Evolutionary conservation across 164 flowering plant genomes (phyloP).

Genomic region (Liquidambar formosana): DNA sequence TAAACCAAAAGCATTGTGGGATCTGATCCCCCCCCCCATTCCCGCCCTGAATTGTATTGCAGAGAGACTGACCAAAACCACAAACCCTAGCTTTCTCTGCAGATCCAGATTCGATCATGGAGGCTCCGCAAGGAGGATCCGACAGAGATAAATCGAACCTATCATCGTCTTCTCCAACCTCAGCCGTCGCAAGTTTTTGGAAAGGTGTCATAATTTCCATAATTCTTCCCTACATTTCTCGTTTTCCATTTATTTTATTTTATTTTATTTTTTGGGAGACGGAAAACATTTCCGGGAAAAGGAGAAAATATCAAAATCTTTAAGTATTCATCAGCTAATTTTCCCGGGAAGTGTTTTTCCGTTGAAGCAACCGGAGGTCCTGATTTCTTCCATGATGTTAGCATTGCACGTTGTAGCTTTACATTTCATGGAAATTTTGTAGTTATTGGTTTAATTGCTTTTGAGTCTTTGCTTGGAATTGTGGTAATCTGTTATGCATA

Average conservation of each 20-base stretch:
- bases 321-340: neutral
- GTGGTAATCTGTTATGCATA: too few relatives aligned
- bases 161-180: constrained; percentile 56
- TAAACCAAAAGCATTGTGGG: neutral
- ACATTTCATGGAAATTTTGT: too few relatives aligned
- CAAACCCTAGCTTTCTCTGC: neutral
- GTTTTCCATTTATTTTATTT: too few relatives aligned
- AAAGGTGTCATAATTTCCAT: constrained; percentile 47
- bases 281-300: neutral
- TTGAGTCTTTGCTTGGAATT: too few relatives aligned
- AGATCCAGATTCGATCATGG: constrained; percentile 46
- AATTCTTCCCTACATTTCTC: neutral
- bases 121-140: constrained; percentile 56
- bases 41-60: neutral
- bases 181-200: constrained; percentile 84
- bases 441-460: too few relatives aligned
- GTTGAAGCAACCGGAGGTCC: too few relatives aligned
- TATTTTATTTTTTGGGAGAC: neutral
- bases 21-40: neutral
- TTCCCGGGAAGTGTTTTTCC: too few relatives aligned
- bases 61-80: neutral
- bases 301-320: neutral
- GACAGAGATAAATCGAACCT: constrained; percentile 66
- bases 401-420: too few relatives aligned
- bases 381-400: too few relatives aligned